Percentiles rank a stretch among this genome's conserved stretches.
These are phyloP conservation scores for Lolium rigidum DNA, from an alignment of 176 grass and related monocot genomes.

Conservation along the genomic window DNA sequence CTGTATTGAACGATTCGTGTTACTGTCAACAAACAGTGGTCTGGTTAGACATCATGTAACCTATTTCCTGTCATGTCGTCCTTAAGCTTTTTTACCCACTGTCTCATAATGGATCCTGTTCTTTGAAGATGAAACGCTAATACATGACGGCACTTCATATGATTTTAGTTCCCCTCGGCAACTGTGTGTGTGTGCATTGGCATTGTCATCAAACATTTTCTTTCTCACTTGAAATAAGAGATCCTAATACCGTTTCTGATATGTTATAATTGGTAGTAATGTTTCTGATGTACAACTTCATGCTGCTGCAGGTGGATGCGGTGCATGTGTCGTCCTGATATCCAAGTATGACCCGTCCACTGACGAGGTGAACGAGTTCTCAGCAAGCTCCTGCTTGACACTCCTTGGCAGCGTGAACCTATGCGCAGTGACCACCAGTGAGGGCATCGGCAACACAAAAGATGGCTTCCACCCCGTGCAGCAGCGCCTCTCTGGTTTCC, in stretches of 20 bases:
- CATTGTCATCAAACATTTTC: neutral
- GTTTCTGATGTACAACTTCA: neutral
- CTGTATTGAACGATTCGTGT: neutral
- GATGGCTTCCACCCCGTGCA: conserved; percentile 69
- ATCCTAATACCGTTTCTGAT: neutral
- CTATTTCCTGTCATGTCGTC: neutral
- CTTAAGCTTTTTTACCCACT: neutral
- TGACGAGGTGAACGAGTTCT: conserved; percentile 55
- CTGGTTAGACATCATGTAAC: neutral
- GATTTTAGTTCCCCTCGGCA: neutral
- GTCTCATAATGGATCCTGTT: neutral
- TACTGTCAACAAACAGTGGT: neutral
- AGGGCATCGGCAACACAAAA: conserved; percentile 59
- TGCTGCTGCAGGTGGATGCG: conserved; percentile 72
- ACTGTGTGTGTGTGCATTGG: neutral
- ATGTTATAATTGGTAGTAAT: neutral
- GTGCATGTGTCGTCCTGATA: conserved; percentile 82
- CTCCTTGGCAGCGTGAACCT: conserved; percentile 61
- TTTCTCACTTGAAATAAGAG: neutral
- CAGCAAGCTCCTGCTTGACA: conserved; percentile 70
- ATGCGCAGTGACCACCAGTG: conserved; percentile 67
- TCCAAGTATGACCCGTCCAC: conserved; percentile 64
- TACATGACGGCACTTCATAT: neutral
- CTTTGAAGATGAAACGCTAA: neutral
- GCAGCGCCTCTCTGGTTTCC: conserved; percentile 70